Base-by-base conservation (phyloP, 371 early-diverging fungal genomes). In the Mortierella sp. region DNA sequence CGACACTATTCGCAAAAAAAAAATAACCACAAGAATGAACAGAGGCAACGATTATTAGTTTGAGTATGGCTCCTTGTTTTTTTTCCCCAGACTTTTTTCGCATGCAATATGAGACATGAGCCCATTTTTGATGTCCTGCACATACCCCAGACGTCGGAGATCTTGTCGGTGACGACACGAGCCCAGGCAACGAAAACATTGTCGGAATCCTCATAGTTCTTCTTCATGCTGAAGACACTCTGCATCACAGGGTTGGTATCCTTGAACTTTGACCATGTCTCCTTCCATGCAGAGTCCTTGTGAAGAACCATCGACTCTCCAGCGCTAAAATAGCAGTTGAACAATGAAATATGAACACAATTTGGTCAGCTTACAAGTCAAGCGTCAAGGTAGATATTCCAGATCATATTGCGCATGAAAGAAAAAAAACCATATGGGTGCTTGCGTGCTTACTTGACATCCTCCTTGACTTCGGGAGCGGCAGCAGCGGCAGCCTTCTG, bases 221-320 rank as follows among this genome's bases (percentile, higher is more conserved):
- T 92, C 83, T 92, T 91, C 39, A 95, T 92, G 52, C 88, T 90
- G 87, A 96, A 95, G 66, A 97, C 88, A 19, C 92, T 92, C 87
- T 95, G 96, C 86, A 95, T 93, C 39, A 99, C 85, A 43, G 97
- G 92, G 88, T 90, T 96, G 68, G 92, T 93, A 64, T 97, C 96
- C 88, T 96, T 96, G 87, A 98, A 97, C 69, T 94, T 94, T 53
- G 89, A 90, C 98, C 98, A 98, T 80, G 94, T 91, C 86, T 95
- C 95, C 80, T 94, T 94, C 96, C 97, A 96, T 72, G 92, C 93
- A 45, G 96, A 93, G 76, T 96, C 94, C 87, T 97, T 95, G 87
- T 97, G 97, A 68, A 97, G 74, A 8, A 97, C 97, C 73, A 99
- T 92, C 47, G 92, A 90, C 39, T 91, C 89, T 68, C 97, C 97